These are phyloP conservation scores for Trichoderma pleuroti DNA, from an alignment of 2,329 filamentous ascomycete genomes.

Conservation along the genomic window DNA sequence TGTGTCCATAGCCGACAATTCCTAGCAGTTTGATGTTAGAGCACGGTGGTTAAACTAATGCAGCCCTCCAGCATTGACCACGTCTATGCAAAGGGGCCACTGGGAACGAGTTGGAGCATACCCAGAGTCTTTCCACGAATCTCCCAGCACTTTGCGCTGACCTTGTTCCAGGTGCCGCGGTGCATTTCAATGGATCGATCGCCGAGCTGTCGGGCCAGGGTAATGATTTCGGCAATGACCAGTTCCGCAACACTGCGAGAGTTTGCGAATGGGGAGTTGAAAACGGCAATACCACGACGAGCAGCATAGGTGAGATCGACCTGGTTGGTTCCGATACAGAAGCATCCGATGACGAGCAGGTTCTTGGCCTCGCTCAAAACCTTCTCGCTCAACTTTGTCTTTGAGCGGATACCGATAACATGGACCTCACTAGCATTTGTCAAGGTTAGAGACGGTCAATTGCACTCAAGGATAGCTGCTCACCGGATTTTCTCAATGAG, in stretches of 20 bases:
- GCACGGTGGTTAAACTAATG: background rate
- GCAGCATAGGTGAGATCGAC: slow-evolving; percentile 84
- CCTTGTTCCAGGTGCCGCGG: slow-evolving; percentile 94
- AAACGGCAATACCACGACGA: slow-evolving; percentile 85
- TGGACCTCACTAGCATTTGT: slow-evolving; percentile 71
- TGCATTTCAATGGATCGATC: slow-evolving; percentile 95
- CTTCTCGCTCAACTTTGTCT: slow-evolving; percentile 86
- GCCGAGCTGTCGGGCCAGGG: slow-evolving; percentile 83
- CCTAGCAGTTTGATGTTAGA: slow-evolving; percentile 41
- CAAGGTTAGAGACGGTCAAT: background rate
- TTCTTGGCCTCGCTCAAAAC: slow-evolving; percentile 89
- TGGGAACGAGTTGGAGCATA: slow-evolving; percentile 26
- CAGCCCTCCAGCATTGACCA: background rate
- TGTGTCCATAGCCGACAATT: slow-evolving; percentile 96
- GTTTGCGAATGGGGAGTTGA: slow-evolving; percentile 99
- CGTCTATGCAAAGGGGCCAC: background rate
- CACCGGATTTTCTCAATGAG: slow-evolving; percentile 95
- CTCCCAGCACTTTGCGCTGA: slow-evolving; percentile 95
- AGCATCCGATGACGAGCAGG: slow-evolving; percentile 92
- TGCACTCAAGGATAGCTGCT: slow-evolving; percentile 27
- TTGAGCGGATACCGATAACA: slow-evolving; percentile 96
- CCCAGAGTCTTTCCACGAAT: slow-evolving; percentile 95
- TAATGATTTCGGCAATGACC: slow-evolving; percentile 91
- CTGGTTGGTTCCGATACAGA: slow-evolving; percentile 98
- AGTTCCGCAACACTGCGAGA: slow-evolving; percentile 95